Conservation (phyloP, 805 yeast genomes). For the Nakazawaea ernobii region DNA sequence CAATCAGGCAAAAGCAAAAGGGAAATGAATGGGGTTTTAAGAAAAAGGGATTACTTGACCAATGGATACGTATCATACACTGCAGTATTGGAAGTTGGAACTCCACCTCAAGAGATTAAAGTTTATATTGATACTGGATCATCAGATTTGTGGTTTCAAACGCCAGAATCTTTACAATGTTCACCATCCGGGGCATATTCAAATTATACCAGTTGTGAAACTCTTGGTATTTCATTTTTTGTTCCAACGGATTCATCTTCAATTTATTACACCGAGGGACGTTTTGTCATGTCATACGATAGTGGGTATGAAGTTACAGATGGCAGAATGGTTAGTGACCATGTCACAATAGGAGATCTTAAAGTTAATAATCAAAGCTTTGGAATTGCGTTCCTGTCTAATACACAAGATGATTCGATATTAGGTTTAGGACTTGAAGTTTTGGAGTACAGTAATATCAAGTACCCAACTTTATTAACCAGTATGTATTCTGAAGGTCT, state of each 20-base stretch:
- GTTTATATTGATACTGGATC: constrained; percentile 26
- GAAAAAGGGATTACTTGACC: background rate
- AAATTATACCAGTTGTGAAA: constrained; percentile 8
- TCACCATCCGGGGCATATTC: constrained; percentile 10
- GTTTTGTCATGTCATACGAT: constrained; percentile 1
- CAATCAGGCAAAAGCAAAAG: background rate
- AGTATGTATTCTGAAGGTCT: constrained; percentile 21
- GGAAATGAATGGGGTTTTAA: background rate
- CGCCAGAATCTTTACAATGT: constrained; percentile 10
- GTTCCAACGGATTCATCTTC: background rate
- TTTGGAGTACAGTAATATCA: constrained; percentile 3
- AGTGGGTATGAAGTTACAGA: constrained; percentile 8
- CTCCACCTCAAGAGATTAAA: constrained; percentile 18
- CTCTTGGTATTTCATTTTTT: constrained; percentile 7
- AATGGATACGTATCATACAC: constrained; percentile 4
- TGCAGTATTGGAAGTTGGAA: constrained; percentile 19
- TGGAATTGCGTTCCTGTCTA: constrained; percentile 15
- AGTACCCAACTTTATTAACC: constrained; percentile 18
- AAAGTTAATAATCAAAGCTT: constrained; percentile 13
- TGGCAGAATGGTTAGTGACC: constrained; percentile 18
- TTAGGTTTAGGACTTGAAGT: constrained; percentile 18
- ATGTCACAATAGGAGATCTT: constrained; percentile 12
- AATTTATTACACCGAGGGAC: background rate
- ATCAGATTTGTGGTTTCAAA: constrained; percentile 24
- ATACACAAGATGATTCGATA: constrained; percentile 12